These are phyloP conservation scores for Scheffersomyces segobiensis DNA, from an alignment of 1,139 yeast genomes.

Conservation along the genomic window DNA sequence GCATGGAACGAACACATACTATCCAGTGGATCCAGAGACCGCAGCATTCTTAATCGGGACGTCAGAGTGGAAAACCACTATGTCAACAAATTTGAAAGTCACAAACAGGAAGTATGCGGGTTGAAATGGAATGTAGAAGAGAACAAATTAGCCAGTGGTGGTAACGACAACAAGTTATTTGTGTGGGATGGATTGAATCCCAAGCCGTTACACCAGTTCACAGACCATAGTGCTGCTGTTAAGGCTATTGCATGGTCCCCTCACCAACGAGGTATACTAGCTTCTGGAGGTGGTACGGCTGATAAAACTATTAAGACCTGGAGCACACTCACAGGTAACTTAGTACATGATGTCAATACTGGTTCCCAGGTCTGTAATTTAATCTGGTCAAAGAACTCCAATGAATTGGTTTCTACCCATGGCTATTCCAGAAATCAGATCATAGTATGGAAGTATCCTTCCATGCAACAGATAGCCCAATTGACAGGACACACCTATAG, in stretches of 20 bases:
- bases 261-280: slow-evolving; percentile 88
- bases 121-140: slow-evolving; percentile 90
- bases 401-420: slow-evolving; percentile 92
- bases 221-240: slow-evolving; percentile 91
- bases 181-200: slow-evolving; percentile 85
- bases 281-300: slow-evolving; percentile 97
- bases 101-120: slow-evolving; percentile 96
- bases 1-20: slow-evolving; percentile 94
- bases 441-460: slow-evolving; percentile 92
- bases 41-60: slow-evolving; percentile 83
- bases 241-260: slow-evolving; percentile 98
- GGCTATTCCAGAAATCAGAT: slow-evolving; percentile 92
- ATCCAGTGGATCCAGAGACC: slow-evolving; percentile 85
- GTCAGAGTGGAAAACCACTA: slow-evolving; percentile 86
- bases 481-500: slow-evolving; percentile 93
- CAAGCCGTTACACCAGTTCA: slow-evolving; percentile 70
- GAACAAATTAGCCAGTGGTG: slow-evolving; percentile 87
- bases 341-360: slow-evolving; percentile 78
- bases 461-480: slow-evolving; percentile 90
- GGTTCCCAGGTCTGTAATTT: slow-evolving; percentile 96
- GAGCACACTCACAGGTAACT: slow-evolving; percentile 82
- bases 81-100: slow-evolving; percentile 68
- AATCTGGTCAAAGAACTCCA: slow-evolving; percentile 89
- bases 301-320: slow-evolving; percentile 89
- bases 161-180: slow-evolving; percentile 82